Percentiles rank a stretch among this genome's conserved stretches.
Evolutionary conservation across 2,329 filamentous ascomycete genomes (phyloP).

Genomic region (Fusarium subtropicale): DNA sequence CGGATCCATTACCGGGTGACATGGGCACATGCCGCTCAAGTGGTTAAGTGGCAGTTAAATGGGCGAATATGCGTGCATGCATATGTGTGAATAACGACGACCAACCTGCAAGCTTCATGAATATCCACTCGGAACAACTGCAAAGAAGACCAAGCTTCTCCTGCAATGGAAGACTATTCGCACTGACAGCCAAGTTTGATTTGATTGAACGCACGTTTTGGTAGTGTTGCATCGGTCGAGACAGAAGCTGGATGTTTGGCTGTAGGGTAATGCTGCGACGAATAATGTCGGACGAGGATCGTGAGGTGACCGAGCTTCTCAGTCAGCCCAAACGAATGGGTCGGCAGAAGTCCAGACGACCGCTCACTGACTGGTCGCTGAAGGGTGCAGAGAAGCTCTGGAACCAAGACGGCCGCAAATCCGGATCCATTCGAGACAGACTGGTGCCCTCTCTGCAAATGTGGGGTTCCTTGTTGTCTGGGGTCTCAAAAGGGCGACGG

Average conservation of each 20-base stretch:
- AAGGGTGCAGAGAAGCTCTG: constrained; percentile 38
- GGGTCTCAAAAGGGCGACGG: constrained; percentile 24
- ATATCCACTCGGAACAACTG: not conserved
- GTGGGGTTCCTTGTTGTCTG: constrained; percentile 31
- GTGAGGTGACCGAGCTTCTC: constrained; percentile 33
- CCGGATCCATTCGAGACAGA: constrained; percentile 35
- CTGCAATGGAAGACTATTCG: not conserved
- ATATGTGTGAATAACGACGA: constrained; percentile 21
- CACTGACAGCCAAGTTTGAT: not conserved
- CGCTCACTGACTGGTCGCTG: constrained; percentile 17
- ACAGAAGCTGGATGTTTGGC: constrained; percentile 6
- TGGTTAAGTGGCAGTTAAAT: constrained; percentile 10
- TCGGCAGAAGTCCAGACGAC: constrained; percentile 17
- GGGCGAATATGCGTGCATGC: not conserved
- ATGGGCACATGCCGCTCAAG: constrained; percentile 24
- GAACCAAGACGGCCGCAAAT: constrained; percentile 34
- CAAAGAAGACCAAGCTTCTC: not conserved
- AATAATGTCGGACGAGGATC: constrained; percentile 33
- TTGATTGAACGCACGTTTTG: constrained; percentile 2
- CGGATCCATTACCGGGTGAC: constrained; percentile 32
- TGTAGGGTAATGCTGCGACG: constrained; percentile 29
- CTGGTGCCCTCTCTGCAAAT: constrained; percentile 25
- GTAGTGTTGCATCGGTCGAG: constrained; percentile 10
- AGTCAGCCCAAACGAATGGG: constrained; percentile 34
- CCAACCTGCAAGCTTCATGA: not conserved